Evolutionary conservation across 306 rosid species (phyloP).

Genomic region (Cucumis hystrix): DNA sequence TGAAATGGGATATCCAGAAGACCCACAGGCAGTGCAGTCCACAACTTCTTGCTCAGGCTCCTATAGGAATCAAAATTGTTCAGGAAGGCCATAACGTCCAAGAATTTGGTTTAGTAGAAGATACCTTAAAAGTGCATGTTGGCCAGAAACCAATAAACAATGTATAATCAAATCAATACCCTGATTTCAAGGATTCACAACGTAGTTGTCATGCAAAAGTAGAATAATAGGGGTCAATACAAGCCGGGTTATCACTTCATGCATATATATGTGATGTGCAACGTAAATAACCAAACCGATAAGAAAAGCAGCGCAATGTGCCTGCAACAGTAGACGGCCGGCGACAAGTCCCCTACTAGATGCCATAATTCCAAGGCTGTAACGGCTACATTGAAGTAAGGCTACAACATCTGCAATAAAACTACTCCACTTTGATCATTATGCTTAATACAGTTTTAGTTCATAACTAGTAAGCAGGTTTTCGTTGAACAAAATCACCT

Average conservation of each 20-base stretch:
- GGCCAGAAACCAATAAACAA: neutral
- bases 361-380: slow-evolving; percentile 93
- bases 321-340: slow-evolving; percentile 71
- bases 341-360: slow-evolving; percentile 78
- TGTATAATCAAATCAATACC: neutral
- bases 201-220: neutral
- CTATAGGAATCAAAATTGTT: slow-evolving; percentile 15
- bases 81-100: neutral
- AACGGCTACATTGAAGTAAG: slow-evolving; percentile 80
- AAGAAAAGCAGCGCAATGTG: neutral
- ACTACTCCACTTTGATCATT: neutral
- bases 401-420: slow-evolving; percentile 57
- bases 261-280: neutral
- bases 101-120: neutral
- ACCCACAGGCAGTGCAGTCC: slow-evolving; percentile 68
- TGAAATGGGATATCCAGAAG: slow-evolving; percentile 63
- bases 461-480: neutral
- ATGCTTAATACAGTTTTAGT: neutral
- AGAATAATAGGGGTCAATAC: neutral
- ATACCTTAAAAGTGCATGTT: neutral
- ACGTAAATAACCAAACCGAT: neutral
- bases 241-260: neutral
- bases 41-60: slow-evolving; percentile 62
- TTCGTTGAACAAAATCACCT: slow-evolving; percentile 27
- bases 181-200: neutral